These are phyloP conservation scores for Rhododendron molle DNA, from an alignment of 148 eudicot genomes.

Conservation along the genomic window DNA sequence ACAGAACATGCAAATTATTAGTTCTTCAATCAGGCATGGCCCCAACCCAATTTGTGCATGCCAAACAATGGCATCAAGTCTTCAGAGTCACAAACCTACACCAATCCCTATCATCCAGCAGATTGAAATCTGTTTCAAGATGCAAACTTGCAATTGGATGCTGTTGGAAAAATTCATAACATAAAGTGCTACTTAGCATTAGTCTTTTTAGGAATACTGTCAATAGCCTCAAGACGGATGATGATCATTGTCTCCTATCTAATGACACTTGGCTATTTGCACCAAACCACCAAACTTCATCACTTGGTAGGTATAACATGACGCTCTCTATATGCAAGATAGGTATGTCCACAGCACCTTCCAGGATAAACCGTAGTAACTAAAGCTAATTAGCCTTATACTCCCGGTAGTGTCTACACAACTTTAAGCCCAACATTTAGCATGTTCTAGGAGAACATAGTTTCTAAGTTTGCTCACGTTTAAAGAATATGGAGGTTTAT, in stretches of 20 bases:
- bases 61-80: background rate
- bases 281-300: background rate
- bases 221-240: background rate
- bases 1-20: background rate
- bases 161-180: background rate
- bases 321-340: background rate
- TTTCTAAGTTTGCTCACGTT: background rate
- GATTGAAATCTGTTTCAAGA: background rate
- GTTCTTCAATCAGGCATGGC: background rate
- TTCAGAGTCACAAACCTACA: background rate
- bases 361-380: background rate
- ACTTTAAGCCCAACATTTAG: background rate
- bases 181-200: background rate
- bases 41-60: background rate
- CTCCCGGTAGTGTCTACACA: background rate
- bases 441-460: background rate
- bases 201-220: background rate
- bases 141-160: background rate
- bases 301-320: background rate
- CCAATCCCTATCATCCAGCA: background rate
- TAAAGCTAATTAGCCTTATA: background rate
- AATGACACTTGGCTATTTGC: background rate
- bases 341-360: background rate
- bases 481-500: background rate
- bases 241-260: background rate